Conservation (phyloP, 2,329 filamentous ascomycete species). For the Hymenoscyphus fraxineus region DNA sequence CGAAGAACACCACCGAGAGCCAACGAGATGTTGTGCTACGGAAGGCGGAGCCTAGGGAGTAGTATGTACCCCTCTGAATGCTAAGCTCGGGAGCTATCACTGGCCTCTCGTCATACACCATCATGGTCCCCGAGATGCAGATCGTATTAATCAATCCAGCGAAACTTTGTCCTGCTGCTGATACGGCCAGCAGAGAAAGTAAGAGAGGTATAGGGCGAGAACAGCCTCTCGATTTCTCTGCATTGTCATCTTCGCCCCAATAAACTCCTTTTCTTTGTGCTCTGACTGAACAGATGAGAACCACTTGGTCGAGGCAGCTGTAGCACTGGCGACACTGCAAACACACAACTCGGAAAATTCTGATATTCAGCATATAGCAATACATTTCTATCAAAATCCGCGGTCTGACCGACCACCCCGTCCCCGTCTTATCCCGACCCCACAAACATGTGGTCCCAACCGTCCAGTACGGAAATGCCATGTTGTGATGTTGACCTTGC, state of each 20-base stretch:
- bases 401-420: not conserved
- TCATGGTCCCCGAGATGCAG: not conserved
- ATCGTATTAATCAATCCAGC: constrained; percentile 2
- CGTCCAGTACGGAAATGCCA: not conserved
- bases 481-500: not conserved
- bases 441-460: constrained; percentile 3
- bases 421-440: constrained; percentile 22
- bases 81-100: not conserved
- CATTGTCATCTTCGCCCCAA: not conserved
- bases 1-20: not conserved
- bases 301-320: not conserved
- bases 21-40: not conserved
- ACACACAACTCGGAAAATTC: not conserved
- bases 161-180: constrained; percentile 1
- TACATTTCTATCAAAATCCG: not conserved
- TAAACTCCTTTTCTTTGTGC: not conserved
- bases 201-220: not conserved
- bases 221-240: not conserved
- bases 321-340: not conserved
- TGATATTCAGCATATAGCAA: not conserved
- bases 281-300: not conserved
- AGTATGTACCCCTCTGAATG: not conserved
- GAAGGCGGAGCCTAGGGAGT: not conserved
- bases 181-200: not conserved
- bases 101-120: not conserved